Conservation (phyloP, 2,329 filamentous ascomycete species). For the Leptographium flavum region DNA sequence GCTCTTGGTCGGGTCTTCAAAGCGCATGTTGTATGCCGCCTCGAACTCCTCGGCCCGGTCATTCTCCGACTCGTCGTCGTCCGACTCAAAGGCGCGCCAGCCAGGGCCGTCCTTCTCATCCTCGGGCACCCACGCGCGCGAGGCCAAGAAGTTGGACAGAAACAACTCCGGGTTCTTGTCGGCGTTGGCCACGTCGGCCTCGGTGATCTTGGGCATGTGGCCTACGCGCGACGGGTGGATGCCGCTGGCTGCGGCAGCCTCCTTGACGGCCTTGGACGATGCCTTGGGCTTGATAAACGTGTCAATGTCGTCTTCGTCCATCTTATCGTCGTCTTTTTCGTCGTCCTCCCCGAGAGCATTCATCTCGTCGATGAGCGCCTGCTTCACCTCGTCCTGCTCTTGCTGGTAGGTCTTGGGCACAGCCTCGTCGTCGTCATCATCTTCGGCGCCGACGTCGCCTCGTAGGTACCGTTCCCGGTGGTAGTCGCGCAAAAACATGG, state of each 20-base stretch:
- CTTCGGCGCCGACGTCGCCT: constrained; percentile 48
- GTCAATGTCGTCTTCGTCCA: constrained; percentile 53
- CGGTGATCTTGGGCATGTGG: constrained; percentile 29
- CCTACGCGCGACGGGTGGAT: constrained; percentile 42
- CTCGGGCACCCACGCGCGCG: constrained; percentile 72
- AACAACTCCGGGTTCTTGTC: constrained; percentile 80
- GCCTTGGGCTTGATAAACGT: constrained; percentile 64
- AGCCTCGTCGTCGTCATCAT: constrained; percentile 31
- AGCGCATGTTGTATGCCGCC: constrained; percentile 86
- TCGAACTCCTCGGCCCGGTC: constrained; percentile 75
- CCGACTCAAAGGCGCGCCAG: constrained; percentile 79
- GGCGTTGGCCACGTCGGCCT: constrained; percentile 57
- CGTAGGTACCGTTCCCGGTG: constrained; percentile 79
- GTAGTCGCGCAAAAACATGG: constrained; percentile 77
- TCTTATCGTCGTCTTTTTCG: constrained; percentile 30
- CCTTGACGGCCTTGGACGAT: constrained; percentile 18
- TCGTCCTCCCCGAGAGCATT: constrained; percentile 46
- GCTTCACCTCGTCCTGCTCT: constrained; percentile 75
- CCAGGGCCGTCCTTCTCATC: constrained; percentile 26
- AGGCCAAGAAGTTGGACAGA: constrained; percentile 89
- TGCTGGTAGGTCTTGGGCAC: constrained; percentile 48
- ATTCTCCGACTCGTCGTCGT: constrained; percentile 71
- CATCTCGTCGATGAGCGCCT: constrained; percentile 66
- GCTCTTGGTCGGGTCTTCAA: constrained; percentile 78
- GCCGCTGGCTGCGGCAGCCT: constrained; percentile 20